Evolutionary conservation across 2,329 filamentous ascomycete genomes (phyloP), one percentile per base, ranked within the genome.

Genomic region (Diatrype stigma): DNA sequence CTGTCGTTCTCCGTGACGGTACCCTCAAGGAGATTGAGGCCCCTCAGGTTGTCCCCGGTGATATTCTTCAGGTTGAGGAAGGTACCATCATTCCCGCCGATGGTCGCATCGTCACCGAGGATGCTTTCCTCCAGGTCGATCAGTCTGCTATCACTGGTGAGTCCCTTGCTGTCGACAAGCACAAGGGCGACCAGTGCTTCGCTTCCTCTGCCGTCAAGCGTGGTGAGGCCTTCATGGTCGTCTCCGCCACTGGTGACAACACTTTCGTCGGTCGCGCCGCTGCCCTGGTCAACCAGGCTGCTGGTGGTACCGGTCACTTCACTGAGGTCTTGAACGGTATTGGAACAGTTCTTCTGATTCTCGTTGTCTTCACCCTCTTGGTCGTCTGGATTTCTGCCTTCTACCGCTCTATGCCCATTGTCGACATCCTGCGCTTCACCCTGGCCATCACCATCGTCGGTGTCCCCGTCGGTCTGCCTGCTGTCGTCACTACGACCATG

Each of bases 401-500:
- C 78, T 96, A 95, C 76, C 87, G 90, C 53, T 92, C 87, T 65
- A 92, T 93, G 72, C 70, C 69, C 52, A 95, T 94, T 56, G 84
- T 92, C 56, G 72, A 73, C 6, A 95, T 96, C 53, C 84, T 96
- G 45, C 80, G 88, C 59, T 94, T 90, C 75, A 94, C 90, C 50
- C 80, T 96, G 42, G 90, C 88, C 59, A 92, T 96, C 63, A 94
- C 89, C 63, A 93, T 96, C 59, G 89, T 95, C 56, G 90, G 90
- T 81, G 90, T 96, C 23, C 90, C 90, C 49, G 90, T 96, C 73
- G 90, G 90, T 85, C 89, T 96, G 59, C 90, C 90, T 54, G 90
- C 89, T 62, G 90, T 96, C 75, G 90, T 95, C 54, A 96, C 91
- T 63, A 96, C 90, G 62, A 96, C 90, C 67, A 94, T 96, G 90